Evolutionary conservation across 208 protist species (phyloP), one percentile per base, ranked within the genome.

Genomic region (Phytomonas francai): DNA sequence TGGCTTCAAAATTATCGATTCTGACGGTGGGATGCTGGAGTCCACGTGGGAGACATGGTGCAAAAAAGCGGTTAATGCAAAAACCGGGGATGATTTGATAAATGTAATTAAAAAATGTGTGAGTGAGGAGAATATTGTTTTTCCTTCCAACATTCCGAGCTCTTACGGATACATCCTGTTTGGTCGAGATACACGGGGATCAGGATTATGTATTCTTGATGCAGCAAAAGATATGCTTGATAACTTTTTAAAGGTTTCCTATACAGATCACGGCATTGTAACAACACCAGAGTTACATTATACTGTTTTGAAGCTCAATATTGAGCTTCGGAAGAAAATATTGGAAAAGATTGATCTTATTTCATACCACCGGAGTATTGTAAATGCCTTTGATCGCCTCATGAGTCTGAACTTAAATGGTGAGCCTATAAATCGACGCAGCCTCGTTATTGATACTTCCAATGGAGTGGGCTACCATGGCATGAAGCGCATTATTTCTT

Each of bases 1-100:
- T 56, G 92, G 92, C 16, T 77, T 97, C 45, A 97, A 97, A 73
- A 81, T 97, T 31, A 87, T 97, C 36, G 92, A 97, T 62, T 32
- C 65, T 0, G 74, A 91, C 54, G 92, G 87, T 30, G 83, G 80
- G 0, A 97, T 95, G 89, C 76, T 97, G 32, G 65, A 61, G 0
- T 28, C 69, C 5, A 67, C 72, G 2, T 95, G 89, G 89, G 91
- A 97, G 59, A 32, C 70, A 0, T 72, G 78, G 65, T 93, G 86
- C 62, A 86, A 74, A 29, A 33, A 67, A 2, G 80, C 78, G 8
- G 88, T 81, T 8, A 94, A 96, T 59, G 71, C 83, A 0, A 33
- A 34, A 2, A 79, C 78, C 0, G 84, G 78, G 14, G 72, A 78
- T 19, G 80, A 87, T n/a, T 71, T 94, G 16, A 61, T 82, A 0